A percentile compares a stretch with the other conserved stretches of the same genome.
Evolutionary conservation across 352 stramenopile genomes (phyloP).

Genomic region (Phytophthora rubi): DNA sequence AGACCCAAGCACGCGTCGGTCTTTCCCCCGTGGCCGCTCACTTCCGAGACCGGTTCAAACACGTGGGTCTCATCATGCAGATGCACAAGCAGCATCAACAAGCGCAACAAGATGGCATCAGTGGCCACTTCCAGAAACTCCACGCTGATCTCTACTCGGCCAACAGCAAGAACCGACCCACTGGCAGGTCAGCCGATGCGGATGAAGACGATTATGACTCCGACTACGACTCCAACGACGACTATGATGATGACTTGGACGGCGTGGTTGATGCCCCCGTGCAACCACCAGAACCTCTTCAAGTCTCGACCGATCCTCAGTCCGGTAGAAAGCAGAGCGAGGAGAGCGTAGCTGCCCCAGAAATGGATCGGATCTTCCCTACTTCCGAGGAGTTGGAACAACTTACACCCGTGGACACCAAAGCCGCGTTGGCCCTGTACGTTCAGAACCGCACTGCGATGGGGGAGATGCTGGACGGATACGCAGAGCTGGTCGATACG

Average conservation of each 20-base stretch:
- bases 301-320: constrained; percentile 15
- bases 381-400: constrained; percentile 56
- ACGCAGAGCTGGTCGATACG: constrained; percentile 55
- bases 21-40: constrained; percentile 58
- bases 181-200: neutral
- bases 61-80: constrained; percentile 56
- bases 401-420: constrained; percentile 69
- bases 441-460: constrained; percentile 65
- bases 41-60: constrained; percentile 75
- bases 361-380: constrained; percentile 49
- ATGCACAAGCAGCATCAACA: constrained; percentile 41
- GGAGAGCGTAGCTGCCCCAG: constrained; percentile 11
- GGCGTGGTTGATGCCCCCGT: neutral
- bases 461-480: constrained; percentile 77
- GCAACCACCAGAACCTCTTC: constrained; percentile 6
- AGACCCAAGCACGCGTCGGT: constrained; percentile 47
- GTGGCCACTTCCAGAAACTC: constrained; percentile 69
- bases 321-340: constrained; percentile 39
- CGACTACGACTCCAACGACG: constrained; percentile 21
- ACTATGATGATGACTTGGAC: constrained; percentile 21
- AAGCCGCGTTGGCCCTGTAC: constrained; percentile 57
- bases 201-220: constrained; percentile 17
- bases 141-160: constrained; percentile 50
- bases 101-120: constrained; percentile 54
- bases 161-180: constrained; percentile 2